These are phyloP conservation scores for Dryas alaskensis DNA, from an alignment of 306 rosid species.

Conservation along the genomic window DNA sequence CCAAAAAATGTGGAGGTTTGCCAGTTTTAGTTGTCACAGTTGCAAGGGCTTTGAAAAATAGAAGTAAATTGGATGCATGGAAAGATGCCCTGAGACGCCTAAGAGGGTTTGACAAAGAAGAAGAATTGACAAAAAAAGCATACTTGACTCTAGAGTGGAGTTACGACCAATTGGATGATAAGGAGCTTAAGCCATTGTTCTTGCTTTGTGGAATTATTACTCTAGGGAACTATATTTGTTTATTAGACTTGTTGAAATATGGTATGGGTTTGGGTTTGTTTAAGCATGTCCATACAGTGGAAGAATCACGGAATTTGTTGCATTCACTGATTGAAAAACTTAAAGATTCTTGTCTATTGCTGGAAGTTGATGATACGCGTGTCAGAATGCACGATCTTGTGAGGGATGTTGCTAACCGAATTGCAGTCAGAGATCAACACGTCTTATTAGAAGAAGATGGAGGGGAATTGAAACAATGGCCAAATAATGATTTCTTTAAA, in stretches of 20 bases:
- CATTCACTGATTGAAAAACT: slow-evolving; percentile 18
- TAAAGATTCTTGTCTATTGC: slow-evolving; percentile 24
- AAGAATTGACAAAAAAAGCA: neutral
- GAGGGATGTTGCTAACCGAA: neutral
- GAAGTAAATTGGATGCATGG: neutral
- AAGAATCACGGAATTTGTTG: slow-evolving; percentile 10
- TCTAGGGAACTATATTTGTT: neutral
- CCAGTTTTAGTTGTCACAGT: slow-evolving; percentile 35
- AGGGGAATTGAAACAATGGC: slow-evolving; percentile 18
- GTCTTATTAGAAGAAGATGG: slow-evolving; percentile 17
- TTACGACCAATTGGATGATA: slow-evolving; percentile 11
- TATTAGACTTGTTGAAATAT: slow-evolving; percentile 34
- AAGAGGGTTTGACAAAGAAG: neutral
- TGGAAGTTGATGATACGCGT: neutral
- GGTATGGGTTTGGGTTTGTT: slow-evolving; percentile 27
- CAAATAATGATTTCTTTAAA: neutral
- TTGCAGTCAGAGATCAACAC: neutral
- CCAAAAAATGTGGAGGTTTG: slow-evolving; percentile 30
- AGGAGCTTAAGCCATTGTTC: slow-evolving; percentile 21
- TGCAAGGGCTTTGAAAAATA: slow-evolving; percentile 23
- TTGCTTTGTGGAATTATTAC: slow-evolving; percentile 17
- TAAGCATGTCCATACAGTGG: neutral
- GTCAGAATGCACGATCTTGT: slow-evolving; percentile 15
- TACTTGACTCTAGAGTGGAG: slow-evolving; percentile 23
- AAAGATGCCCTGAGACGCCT: neutral